Conservation (phyloP, 2,329 filamentous ascomycete species). For the Cercospora sp. region DNA sequence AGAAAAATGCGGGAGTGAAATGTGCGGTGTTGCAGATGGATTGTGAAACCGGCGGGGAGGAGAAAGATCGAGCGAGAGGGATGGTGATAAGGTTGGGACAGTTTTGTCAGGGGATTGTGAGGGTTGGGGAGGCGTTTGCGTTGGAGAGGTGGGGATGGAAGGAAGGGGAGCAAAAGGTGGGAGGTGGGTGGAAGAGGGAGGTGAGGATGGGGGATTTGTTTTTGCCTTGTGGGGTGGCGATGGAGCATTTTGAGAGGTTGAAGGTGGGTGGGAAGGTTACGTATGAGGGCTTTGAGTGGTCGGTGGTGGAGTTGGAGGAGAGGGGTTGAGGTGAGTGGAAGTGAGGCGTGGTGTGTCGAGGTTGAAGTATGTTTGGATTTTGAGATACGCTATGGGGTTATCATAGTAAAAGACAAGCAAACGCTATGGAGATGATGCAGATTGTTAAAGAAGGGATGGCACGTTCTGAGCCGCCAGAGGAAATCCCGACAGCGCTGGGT, state of each 20-base stretch:
- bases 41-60: slow-evolving; percentile 28
- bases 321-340: too few relatives aligned
- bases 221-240: slow-evolving; percentile 45
- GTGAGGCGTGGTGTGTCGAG: too few relatives aligned
- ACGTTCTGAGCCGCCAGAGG: not conserved
- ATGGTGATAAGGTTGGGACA: slow-evolving; percentile 57
- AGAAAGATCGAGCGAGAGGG: slow-evolving; percentile 45
- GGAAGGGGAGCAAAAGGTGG: slow-evolving; percentile 18
- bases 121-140: slow-evolving; percentile 46
- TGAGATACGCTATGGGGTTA: not conserved
- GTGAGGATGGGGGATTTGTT: slow-evolving; percentile 44
- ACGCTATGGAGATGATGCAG: not conserved
- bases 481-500: not conserved
- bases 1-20: slow-evolving; percentile 42
- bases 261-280: slow-evolving; percentile 36
- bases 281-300: slow-evolving; percentile 5
- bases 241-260: slow-evolving; percentile 36
- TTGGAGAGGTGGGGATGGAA: slow-evolving; percentile 59
- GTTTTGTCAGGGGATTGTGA: slow-evolving; percentile 59
- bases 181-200: slow-evolving; percentile 40
- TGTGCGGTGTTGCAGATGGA: slow-evolving; percentile 47
- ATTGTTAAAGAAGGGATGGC: not conserved
- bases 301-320: slow-evolving; percentile 10
- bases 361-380: not conserved
- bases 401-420: not conserved